These are phyloP conservation scores for Leptodontidium sp. DNA, from an alignment of 2,329 filamentous ascomycete genomes.

Conservation along the genomic window DNA sequence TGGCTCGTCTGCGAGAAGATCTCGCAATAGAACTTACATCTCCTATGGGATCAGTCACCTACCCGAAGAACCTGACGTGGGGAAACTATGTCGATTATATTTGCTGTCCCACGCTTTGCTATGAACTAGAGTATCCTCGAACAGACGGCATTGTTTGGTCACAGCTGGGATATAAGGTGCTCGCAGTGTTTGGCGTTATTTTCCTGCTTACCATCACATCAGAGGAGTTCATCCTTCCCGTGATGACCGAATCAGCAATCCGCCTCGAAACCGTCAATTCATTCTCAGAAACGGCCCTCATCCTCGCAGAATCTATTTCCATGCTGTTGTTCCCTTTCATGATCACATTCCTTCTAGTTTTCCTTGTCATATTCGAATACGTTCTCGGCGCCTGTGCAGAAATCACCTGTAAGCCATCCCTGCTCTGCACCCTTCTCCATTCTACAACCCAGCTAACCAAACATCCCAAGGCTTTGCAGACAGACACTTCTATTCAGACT, in stretches of 20 bases:
- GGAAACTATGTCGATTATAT: conserved; percentile 87
- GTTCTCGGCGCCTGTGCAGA: conserved; percentile 93
- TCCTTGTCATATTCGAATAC: conserved; percentile 98
- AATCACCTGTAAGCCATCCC: conserved; percentile 68
- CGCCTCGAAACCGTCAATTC: conserved; percentile 57
- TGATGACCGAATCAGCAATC: conserved; percentile 74
- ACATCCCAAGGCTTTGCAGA: conserved; percentile 73
- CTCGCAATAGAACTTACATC: conserved; percentile 92
- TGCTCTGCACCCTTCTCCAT: background rate
- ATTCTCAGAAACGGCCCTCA: conserved; percentile 72
- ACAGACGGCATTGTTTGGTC: conserved; percentile 78
- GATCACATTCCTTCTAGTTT: conserved; percentile 93
- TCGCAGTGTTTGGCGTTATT: conserved; percentile 95
- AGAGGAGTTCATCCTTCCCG: conserved; percentile 94
- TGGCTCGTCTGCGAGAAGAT: conserved; percentile 80
- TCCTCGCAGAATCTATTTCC: conserved; percentile 89
- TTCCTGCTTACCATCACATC: conserved; percentile 91
- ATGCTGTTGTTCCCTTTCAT: conserved; percentile 96
- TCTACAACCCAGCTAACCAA: conserved; percentile 9
- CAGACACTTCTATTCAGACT: conserved; percentile 87
- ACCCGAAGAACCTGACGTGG: conserved; percentile 86
- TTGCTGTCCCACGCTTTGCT: conserved; percentile 94
- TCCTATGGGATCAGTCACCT: conserved; percentile 87
- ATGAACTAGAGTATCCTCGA: conserved; percentile 95
- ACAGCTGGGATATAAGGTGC: conserved; percentile 82